phyloP scores from a whole-genome alignment of 352 stramenopile species.

The Pythium pyrilobum region DNA sequence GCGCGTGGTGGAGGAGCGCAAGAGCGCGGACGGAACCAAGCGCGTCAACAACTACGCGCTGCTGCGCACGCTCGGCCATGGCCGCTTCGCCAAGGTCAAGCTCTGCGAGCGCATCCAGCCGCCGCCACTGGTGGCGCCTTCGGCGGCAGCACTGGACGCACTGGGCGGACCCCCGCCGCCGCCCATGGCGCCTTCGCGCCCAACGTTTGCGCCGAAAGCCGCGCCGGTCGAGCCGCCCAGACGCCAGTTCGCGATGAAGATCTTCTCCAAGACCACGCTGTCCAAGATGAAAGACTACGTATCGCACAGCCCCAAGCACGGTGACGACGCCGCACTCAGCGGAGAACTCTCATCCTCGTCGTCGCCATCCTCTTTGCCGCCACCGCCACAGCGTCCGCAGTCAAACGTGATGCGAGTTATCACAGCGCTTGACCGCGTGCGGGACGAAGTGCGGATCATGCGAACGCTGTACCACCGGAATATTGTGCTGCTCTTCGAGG shows the following conservation, averaged over 20 bases:
- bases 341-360: too few relatives aligned
- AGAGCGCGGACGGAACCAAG: slow-evolving; percentile 44
- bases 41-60: slow-evolving; percentile 81
- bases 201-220: not conserved
- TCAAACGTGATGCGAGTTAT: slow-evolving; percentile 51
- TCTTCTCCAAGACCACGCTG: slow-evolving; percentile 76
- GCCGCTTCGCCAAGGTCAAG: slow-evolving; percentile 85
- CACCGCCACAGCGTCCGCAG: not conserved
- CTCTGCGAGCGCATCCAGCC: slow-evolving; percentile 57
- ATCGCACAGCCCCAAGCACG: slow-evolving; percentile 1
- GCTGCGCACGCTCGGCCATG: slow-evolving; percentile 61
- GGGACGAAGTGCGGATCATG: slow-evolving; percentile 87
- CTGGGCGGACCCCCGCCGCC: not conserved
- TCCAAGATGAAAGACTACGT: slow-evolving; percentile 78
- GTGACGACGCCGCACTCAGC: not conserved
- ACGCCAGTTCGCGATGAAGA: slow-evolving; percentile 77
- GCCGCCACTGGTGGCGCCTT: not conserved
- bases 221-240: slow-evolving; percentile 12
- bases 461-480: slow-evolving; percentile 87
- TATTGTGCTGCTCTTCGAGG: slow-evolving; percentile 88
- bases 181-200: slow-evolving; percentile 1
- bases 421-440: slow-evolving; percentile 75
- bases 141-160: not conserved
- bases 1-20: slow-evolving; percentile 35
- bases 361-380: not conserved